Conservation (phyloP, 176 grass and related monocot species). For the Poa annua region DNA sequence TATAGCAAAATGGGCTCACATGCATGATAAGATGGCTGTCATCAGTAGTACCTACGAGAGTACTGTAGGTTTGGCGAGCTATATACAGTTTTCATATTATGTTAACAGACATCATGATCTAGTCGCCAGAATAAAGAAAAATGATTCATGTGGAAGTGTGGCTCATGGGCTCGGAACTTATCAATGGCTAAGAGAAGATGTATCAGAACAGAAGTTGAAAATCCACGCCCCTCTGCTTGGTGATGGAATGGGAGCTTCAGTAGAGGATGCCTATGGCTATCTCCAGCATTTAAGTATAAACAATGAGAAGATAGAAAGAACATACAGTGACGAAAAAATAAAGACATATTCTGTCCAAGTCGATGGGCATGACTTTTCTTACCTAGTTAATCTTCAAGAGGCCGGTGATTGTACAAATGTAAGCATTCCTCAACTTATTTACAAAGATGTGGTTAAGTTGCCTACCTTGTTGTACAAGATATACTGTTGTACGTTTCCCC, state of each 20-base stretch:
- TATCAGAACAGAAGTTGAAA: constrained; percentile 64
- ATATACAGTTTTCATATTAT: constrained; percentile 83
- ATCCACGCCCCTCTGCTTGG: constrained; percentile 44
- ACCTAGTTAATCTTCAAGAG: constrained; percentile 76
- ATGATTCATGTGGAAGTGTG: constrained; percentile 38
- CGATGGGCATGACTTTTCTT: constrained; percentile 61
- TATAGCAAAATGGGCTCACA: constrained; percentile 91
- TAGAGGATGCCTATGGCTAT: constrained; percentile 68
- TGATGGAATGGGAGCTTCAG: constrained; percentile 60
- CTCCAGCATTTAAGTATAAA: constrained; percentile 62
- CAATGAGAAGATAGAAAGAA: constrained; percentile 57
- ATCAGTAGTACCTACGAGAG: constrained; percentile 95
- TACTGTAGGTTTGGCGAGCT: constrained; percentile 80
- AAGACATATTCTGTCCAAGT: constrained; percentile 64
- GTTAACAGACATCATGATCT: constrained; percentile 62
- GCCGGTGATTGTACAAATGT: constrained; percentile 67
- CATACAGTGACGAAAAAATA: constrained; percentile 54
- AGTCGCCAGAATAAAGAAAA: constrained; percentile 68
- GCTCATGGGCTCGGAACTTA: constrained; percentile 96
- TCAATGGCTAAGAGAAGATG: constrained; percentile 93
- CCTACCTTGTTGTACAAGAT: constrained; percentile 13
- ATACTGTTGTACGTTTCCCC: not conserved
- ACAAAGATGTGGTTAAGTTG: not conserved
- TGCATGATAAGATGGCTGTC: constrained; percentile 85
- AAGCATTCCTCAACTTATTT: constrained; percentile 45